Evolutionary conservation across 257 asterid species (phyloP), one percentile per base, ranked within the genome.

Genomic region (Nicotiana noctiflora): DNA sequence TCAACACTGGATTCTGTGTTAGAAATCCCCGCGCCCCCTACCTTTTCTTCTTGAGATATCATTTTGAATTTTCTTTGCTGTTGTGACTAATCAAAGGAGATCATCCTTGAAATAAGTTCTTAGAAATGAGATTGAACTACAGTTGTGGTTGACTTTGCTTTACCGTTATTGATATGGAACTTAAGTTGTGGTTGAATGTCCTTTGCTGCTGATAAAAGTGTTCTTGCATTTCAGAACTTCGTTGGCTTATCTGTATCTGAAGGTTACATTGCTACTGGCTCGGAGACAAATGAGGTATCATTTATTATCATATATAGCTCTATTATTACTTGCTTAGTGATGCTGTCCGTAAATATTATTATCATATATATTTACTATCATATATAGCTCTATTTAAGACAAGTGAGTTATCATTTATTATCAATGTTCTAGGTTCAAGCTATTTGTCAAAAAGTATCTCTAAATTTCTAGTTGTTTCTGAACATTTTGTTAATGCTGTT

Each of bases 241-340:
- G 99, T 95, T 76, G 99, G 98, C 84, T 86, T 95, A 86, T 91
- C 99, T n/a, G 94, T 92, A 37, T 88, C 96, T 17, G 97, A 95
- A 13, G 99, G 98, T 44, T 95, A 92, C 88, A 91, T 95, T 72
- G 99, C 97, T 61, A 95, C 99, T 3, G 99, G 99, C 61, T 95
- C 98, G 40, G 99, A 95, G 84, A 92, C 98, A 64, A 92, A 95
- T 68, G 99, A 95, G 98, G 99, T 95, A 89, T 79, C 31, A 25
- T 79, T 60, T 79, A 19, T n/a, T 40, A 78, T 23, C 23, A 18
- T 6, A 15, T 34, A 78, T 70, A 44, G 46, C 56, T 4, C 77
- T 44, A 44, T 21, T 70, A 46, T 46, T 72, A 21, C 60, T 46
- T 72, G 60, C 60, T 46, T 51, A 46, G 49, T 66, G 63, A 40